phyloP scores from a whole-genome alignment of 2,329 filamentous ascomycete species.

The Pseudocercospora fuligena region DNA sequence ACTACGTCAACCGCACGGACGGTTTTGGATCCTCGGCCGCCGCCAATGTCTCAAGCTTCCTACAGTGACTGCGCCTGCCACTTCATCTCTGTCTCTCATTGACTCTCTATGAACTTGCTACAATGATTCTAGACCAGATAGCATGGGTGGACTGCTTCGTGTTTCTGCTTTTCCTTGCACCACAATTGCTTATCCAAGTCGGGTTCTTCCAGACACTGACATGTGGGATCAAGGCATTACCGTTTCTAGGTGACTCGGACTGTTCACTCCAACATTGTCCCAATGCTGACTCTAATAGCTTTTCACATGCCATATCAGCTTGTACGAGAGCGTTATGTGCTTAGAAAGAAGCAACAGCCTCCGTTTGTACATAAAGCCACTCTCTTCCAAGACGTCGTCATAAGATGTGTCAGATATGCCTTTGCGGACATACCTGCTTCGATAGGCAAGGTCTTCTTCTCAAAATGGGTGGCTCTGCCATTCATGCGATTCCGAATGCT shows the following conservation, averaged over 20 bases:
- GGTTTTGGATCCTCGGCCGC: background rate
- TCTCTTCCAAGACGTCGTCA: slow-evolving; percentile 75
- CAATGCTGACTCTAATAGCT: background rate
- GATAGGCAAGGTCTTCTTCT: slow-evolving; percentile 78
- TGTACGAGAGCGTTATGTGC: slow-evolving; percentile 62
- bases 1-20: slow-evolving; percentile 6
- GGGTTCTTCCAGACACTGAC: slow-evolving; percentile 64
- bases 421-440: slow-evolving; percentile 72
- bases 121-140: slow-evolving; percentile 75
- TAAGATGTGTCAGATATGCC: slow-evolving; percentile 77
- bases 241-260: slow-evolving; percentile 66
- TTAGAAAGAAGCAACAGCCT: slow-evolving; percentile 51
- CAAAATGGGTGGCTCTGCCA: slow-evolving; percentile 71
- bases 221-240: slow-evolving; percentile 66
- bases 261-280: background rate
- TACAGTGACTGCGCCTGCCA: background rate
- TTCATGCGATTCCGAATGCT: slow-evolving; percentile 78
- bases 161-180: slow-evolving; percentile 72
- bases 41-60: slow-evolving; percentile 1
- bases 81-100: background rate
- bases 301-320: slow-evolving; percentile 61
- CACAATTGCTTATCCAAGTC: slow-evolving; percentile 71
- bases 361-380: slow-evolving; percentile 73
- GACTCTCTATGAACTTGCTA: slow-evolving; percentile 8
- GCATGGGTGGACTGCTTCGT: slow-evolving; percentile 76